Evolutionary conservation across 495 filamentous ascomycete species (phyloP).

Genomic region (Penicillium mononematosum): DNA sequence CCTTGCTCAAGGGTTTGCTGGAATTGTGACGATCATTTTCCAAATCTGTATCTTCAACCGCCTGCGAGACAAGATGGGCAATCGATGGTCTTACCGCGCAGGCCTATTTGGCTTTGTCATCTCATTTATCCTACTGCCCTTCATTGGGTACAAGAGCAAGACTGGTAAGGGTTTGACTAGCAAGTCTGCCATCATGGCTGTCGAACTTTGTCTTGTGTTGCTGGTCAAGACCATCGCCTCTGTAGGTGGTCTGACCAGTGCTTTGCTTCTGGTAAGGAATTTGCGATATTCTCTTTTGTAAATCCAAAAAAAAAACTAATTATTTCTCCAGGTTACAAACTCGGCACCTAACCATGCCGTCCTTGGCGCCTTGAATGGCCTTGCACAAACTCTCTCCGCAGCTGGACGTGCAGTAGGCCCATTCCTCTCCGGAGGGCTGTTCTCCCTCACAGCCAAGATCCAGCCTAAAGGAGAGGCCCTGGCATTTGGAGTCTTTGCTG

Average conservation of each 20-base stretch:
- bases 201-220: conserved; percentile 74
- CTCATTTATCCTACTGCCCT: conserved; percentile 85
- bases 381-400: conserved; percentile 91
- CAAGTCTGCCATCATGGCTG: conserved; percentile 60
- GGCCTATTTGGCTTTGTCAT: conserved; percentile 79
- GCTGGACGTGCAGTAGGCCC: conserved; percentile 87
- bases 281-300: not conserved
- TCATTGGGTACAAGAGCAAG: conserved; percentile 72
- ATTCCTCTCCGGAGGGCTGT: conserved; percentile 81
- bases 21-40: conserved; percentile 80
- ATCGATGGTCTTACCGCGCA: conserved; percentile 75
- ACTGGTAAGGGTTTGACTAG: conserved; percentile 46
- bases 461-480: conserved; percentile 79
- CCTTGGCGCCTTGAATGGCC: conserved; percentile 85
- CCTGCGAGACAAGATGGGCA: conserved; percentile 78
- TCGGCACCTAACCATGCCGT: conserved; percentile 82
- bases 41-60: conserved; percentile 80
- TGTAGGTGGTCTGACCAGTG: conserved; percentile 85
- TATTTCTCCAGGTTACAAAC: conserved; percentile 74
- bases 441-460: conserved; percentile 67
- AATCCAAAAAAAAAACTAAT: too few relatives aligned
- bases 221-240: conserved; percentile 86
- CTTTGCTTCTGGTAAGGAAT: conserved; percentile 72
- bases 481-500: conserved; percentile 80
- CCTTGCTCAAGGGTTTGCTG: conserved; percentile 79